Percentiles rank a stretch among this genome's conserved stretches.
These are phyloP conservation scores for Penicillium griseofulvum DNA, from an alignment of 2,329 filamentous ascomycete genomes.

Conservation along the genomic window DNA sequence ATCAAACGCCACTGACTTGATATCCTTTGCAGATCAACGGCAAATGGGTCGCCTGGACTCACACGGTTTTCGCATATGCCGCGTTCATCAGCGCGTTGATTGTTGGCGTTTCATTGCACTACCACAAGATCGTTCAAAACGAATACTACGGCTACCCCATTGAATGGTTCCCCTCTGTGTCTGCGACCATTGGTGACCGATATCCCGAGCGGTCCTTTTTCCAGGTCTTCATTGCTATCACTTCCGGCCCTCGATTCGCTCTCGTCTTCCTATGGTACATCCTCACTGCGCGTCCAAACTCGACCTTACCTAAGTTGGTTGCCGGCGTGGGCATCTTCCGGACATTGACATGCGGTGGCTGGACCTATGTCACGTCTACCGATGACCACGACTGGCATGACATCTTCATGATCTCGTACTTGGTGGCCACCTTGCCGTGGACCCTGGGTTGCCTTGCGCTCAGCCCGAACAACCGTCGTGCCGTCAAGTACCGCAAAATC, in stretches of 20 bases:
- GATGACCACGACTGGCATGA: conserved; percentile 99
- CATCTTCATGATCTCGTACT: conserved; percentile 98
- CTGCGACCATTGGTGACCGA: conserved; percentile 92
- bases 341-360: conserved; percentile 91
- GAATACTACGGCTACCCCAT: conserved; percentile 92
- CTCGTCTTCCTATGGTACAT: conserved; percentile 91
- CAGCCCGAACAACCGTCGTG: conserved; percentile 77
- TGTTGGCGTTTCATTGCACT: conserved; percentile 79
- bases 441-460: conserved; percentile 84
- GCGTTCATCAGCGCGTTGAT: conserved; percentile 85
- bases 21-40: conserved; percentile 64
- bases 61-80: conserved; percentile 76
- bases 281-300: conserved; percentile 73
- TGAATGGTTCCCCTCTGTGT: conserved; percentile 96
- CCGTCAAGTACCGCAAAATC: conserved; percentile 85
- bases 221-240: conserved; percentile 95
- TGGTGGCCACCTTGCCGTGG: conserved; percentile 93
- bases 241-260: conserved; percentile 87
- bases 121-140: conserved; percentile 96
- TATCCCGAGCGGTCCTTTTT: conserved; percentile 97
- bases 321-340: conserved; percentile 77
- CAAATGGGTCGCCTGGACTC: conserved; percentile 84
- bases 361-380: conserved; percentile 98
- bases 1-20: conserved; percentile 27
- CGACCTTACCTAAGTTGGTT: conserved; percentile 75